These are phyloP conservation scores for Mollisia scopiformis DNA, from an alignment of 2,329 filamentous ascomycete species.

Conservation along the genomic window DNA sequence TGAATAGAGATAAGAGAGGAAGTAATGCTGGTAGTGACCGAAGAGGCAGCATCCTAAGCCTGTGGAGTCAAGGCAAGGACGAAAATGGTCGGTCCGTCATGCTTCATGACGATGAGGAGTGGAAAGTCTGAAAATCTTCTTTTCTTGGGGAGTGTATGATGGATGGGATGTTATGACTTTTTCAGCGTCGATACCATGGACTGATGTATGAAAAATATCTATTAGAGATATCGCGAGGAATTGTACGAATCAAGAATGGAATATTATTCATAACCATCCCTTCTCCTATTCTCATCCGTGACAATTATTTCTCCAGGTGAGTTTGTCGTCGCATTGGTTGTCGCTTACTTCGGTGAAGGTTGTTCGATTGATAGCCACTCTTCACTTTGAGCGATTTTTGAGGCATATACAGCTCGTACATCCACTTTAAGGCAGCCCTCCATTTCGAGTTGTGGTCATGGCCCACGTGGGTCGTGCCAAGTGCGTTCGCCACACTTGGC, in stretches of 20 bases:
- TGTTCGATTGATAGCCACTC: too few relatives aligned
- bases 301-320: background rate
- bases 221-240: background rate
- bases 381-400: too few relatives aligned
- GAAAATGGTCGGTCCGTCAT: slow-evolving; percentile 17
- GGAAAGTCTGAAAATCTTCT: slow-evolving; percentile 1
- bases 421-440: too few relatives aligned
- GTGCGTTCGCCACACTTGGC: background rate
- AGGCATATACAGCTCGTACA: too few relatives aligned
- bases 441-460: too few relatives aligned
- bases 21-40: slow-evolving; percentile 7
- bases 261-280: background rate
- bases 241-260: background rate
- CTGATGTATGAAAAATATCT: background rate
- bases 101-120: slow-evolving; percentile 25
- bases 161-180: background rate
- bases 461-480: background rate
- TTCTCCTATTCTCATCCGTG: background rate
- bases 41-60: slow-evolving; percentile 24
- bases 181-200: background rate
- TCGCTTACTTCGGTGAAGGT: too few relatives aligned
- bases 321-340: background rate
- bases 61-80: slow-evolving; percentile 23
- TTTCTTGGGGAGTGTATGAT: background rate
- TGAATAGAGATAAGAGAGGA: background rate